Conservation (phyloP, 1,139 yeast species). For the Pichia sp. region DNA sequence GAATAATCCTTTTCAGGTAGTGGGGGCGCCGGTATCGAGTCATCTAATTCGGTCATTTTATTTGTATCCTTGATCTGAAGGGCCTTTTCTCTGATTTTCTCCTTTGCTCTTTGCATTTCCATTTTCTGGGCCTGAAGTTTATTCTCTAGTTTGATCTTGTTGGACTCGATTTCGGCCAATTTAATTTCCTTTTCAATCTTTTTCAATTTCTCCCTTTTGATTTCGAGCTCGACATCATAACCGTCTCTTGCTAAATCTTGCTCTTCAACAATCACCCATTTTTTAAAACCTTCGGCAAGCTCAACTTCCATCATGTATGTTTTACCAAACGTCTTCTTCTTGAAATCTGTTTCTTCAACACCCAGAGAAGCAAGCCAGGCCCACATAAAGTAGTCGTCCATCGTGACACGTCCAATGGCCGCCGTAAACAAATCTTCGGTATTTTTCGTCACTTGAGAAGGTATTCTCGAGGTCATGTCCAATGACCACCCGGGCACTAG, state of each 20-base stretch:
- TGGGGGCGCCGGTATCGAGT: conserved; percentile 11
- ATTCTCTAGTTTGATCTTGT: conserved; percentile 13
- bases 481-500: conserved; percentile 40
- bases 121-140: conserved; percentile 4
- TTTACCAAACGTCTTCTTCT: conserved; percentile 69
- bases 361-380: conserved; percentile 79
- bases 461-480: conserved; percentile 15
- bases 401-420: conserved; percentile 51
- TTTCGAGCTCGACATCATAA: conserved; percentile 26
- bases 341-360: conserved; percentile 59
- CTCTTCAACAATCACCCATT: conserved; percentile 80
- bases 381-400: conserved; percentile 88
- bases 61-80: conserved; percentile 5
- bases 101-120: conserved; percentile 7
- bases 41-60: neutral
- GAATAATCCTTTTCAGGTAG: conserved; percentile 16
- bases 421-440: conserved; percentile 33
- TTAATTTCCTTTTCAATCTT: conserved; percentile 22
- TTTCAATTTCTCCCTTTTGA: conserved; percentile 25
- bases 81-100: conserved; percentile 11
- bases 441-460: conserved; percentile 1
- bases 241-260: conserved; percentile 40
- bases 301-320: conserved; percentile 58
- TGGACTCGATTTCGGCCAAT: conserved; percentile 21
- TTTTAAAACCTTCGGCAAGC: conserved; percentile 52